phyloP scores from a whole-genome alignment of 768 basidiomycete genomes.

The Tricholoma furcatifolium region DNA sequence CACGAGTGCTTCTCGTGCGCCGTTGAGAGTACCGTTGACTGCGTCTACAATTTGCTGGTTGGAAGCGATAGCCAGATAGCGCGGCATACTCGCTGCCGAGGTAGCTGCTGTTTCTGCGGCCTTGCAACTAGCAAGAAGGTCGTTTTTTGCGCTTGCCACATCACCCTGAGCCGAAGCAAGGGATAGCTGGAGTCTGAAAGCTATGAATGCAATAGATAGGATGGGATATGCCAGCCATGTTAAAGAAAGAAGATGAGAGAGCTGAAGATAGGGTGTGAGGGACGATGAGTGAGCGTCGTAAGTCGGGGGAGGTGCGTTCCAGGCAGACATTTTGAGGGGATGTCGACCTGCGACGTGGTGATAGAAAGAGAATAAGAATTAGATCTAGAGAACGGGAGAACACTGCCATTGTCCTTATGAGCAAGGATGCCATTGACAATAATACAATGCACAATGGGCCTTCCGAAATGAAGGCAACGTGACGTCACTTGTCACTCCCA shows the following conservation, averaged over 20 bases:
- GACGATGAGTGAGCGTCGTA: conserved; percentile 50
- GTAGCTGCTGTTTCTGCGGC: conserved; percentile 85
- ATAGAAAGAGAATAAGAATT: conserved; percentile 14
- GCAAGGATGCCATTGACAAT: no score
- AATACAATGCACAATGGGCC: no score
- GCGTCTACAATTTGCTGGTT: conserved; percentile 78
- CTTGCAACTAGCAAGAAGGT: conserved; percentile 80
- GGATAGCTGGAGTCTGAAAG: conserved; percentile 78
- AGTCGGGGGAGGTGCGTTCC: conserved; percentile 50
- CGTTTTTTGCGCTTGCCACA: conserved; percentile 65
- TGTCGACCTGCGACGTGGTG: conserved; percentile 51
- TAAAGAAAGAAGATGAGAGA: conserved; percentile 80
- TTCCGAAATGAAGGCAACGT: no score
- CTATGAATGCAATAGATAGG: conserved; percentile 84
- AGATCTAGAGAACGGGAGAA: conserved; percentile 16
- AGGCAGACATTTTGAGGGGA: conserved; percentile 29
- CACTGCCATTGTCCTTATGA: conserved; percentile 19
- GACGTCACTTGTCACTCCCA: no score
- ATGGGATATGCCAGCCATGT: conserved; percentile 92
- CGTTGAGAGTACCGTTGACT: conserved; percentile 77
- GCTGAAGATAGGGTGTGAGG: conserved; percentile 81
- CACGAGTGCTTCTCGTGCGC: conserved; percentile 69
- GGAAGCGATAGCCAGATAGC: conserved; percentile 83
- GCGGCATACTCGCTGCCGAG: conserved; percentile 80
- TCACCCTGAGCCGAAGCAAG: conserved; percentile 66